Conservation (phyloP, 768 basidiomycete species). For the Russula vinacea region DNA sequence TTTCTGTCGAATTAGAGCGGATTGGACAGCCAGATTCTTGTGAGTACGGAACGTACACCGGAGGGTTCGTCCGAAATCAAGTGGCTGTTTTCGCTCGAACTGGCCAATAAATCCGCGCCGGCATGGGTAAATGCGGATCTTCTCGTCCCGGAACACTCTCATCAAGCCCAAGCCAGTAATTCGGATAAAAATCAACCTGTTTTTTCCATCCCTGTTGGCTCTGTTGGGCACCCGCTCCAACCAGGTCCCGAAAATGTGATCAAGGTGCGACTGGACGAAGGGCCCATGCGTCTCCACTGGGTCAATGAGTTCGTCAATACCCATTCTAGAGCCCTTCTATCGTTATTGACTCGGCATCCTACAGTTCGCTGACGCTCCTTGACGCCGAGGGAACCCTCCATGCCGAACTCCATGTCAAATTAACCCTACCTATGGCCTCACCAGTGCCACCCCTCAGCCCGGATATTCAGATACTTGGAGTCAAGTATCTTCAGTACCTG, state of each 20-base stretch:
- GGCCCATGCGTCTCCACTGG: constrained; percentile 17
- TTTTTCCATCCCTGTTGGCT: neutral
- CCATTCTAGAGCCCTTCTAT: neutral
- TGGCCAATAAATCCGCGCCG: constrained; percentile 56
- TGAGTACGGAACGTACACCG: constrained; percentile 21
- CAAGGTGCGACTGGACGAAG: constrained; percentile 12
- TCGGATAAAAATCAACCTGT: neutral
- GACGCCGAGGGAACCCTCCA: constrained; percentile 31
- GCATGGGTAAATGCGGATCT: constrained; percentile 56
- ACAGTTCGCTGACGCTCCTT: constrained; percentile 32
- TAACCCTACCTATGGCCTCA: neutral
- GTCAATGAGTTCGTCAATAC: constrained; percentile 41
- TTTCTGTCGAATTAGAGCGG: constrained; percentile 41
- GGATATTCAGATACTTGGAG: constrained; percentile 7
- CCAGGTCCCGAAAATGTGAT: constrained; percentile 14
- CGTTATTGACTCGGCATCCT: neutral
- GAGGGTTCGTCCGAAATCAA: constrained; percentile 15
- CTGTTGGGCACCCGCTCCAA: neutral
- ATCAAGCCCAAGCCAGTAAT: neutral
- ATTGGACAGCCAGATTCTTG: constrained; percentile 54
- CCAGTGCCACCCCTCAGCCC: neutral
- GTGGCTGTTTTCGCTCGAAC: constrained; percentile 48
- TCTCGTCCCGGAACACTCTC: constrained; percentile 38
- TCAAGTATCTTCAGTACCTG: neutral
- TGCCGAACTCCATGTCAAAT: constrained; percentile 16